Evolutionary conservation across 331 rosid genomes (phyloP).

Genomic region (Rosa hybrid): DNA sequence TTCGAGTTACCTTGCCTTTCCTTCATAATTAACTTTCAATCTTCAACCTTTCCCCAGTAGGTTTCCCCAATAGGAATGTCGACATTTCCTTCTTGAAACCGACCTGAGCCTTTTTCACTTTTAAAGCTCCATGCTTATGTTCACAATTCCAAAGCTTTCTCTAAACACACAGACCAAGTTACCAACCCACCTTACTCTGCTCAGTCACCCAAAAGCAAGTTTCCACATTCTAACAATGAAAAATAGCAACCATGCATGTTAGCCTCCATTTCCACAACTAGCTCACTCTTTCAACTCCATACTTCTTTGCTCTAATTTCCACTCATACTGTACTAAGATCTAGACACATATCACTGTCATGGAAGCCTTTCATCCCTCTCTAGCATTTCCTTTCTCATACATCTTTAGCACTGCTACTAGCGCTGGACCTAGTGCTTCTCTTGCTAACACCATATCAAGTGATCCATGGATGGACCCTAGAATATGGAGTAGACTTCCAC

Average conservation of each 20-base stretch:
- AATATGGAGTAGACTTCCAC: constrained; percentile 91
- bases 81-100: constrained; percentile 9
- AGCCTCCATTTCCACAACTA: constrained; percentile 17
- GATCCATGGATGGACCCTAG: constrained; percentile 75
- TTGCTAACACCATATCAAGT: constrained; percentile 13
- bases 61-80: background rate
- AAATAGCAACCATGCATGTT: constrained; percentile 11
- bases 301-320: background rate
- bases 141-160: constrained; percentile 15
- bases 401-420: constrained; percentile 12
- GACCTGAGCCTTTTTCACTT: constrained; percentile 18
- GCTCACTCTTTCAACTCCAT: constrained; percentile 19
- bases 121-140: constrained; percentile 24
- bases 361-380: constrained; percentile 24
- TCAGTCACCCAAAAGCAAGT: constrained; percentile 1
- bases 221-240: constrained; percentile 1
- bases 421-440: constrained; percentile 13
- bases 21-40: constrained; percentile 29
- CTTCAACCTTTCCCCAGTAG: constrained; percentile 5
- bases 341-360: constrained; percentile 11
- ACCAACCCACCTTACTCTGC: constrained; percentile 8
- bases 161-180: constrained; percentile 12
- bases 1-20: constrained; percentile 4
- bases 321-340: background rate
- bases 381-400: constrained; percentile 20